phyloP scores from a whole-genome alignment of 257 asterid genomes.

The Solanum rostratum region DNA sequence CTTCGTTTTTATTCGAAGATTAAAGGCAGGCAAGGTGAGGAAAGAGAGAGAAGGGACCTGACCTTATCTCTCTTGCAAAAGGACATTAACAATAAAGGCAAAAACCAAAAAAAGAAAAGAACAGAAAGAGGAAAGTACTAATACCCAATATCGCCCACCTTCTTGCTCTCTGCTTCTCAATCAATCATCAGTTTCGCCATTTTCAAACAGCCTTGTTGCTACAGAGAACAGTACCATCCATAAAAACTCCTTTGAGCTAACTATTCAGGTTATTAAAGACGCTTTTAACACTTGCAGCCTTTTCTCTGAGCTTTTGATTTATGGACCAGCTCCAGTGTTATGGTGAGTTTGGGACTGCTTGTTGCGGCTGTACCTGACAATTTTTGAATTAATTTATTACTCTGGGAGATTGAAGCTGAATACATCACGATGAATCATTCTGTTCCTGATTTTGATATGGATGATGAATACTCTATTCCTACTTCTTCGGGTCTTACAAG shows the following conservation, averaged over 20 bases:
- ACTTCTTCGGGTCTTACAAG: slow-evolving; percentile 20
- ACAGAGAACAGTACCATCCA: not conserved
- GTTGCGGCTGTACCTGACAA: not conserved
- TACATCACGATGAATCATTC: slow-evolving; percentile 33
- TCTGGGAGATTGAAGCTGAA: not conserved
- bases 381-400: not conserved
- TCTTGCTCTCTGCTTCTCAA: not conserved
- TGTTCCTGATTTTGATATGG: slow-evolving; percentile 58
- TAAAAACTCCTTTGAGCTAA: not conserved
- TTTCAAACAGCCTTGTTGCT: not conserved
- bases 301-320: not conserved
- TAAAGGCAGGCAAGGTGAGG: not conserved
- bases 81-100: slow-evolving; percentile 1
- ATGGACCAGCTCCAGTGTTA: not conserved
- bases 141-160: not conserved
- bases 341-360: not conserved
- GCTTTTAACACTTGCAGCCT: not conserved
- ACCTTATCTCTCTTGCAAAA: not conserved
- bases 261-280: not conserved
- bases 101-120: not conserved
- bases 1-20: not conserved
- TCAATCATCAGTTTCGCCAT: not conserved
- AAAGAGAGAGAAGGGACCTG: not conserved
- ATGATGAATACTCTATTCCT: slow-evolving; percentile 29
- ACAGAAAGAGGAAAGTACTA: not conserved